Evolutionary conservation across 1,139 yeast genomes (phyloP), one percentile per base, ranked within the genome.

Genomic region (Debaryomycetaceae sp.): DNA sequence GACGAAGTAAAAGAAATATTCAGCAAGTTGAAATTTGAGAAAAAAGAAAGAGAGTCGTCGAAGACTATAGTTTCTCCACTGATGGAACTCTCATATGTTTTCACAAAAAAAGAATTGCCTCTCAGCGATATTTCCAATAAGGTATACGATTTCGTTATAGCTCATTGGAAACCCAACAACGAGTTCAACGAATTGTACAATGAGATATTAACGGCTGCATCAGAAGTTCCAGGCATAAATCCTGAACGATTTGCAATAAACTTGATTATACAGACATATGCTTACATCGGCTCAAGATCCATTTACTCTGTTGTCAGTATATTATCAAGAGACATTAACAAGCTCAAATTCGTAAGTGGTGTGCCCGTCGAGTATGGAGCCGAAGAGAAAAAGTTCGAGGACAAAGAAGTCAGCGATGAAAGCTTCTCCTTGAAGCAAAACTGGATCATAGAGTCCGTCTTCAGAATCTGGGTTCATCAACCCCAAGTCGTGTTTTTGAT

Each of bases 281-380:
- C 94, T 36, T 83, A 81, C 53, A 81, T 89, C 45, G 97, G 98
- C 18, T 84, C 88, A 35, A 78, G 98, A 56, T 89, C 98, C 0
- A 75, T 91, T 35, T 87, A 95, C 17, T 95, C 95, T 42, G 89
- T 89, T 32, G 83, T 81, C 40, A 80, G 80, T 50, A 82, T 86
- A 57, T 70, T 88, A 44, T 72, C 75, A 33, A 75, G 82, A 44
- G 76, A 82, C 40, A 63, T 71, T 30, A 71, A 70, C 34, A 73
- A 81, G 41, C 64, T 91, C 48, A 67, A 66, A 49, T 70, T 55
- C 49, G 52, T 70, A 31, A 59, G 69, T 45, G 77, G 77, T 1
- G 49, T 59, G 16, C 47, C 58, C 17, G 58, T 69, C 29, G 66
- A 60, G 38, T 61, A 61, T 39, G 62, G 61, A 13, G 55, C 55